Base-by-base conservation (phyloP, 1,284 basidiomycete genomes). In the Lentinus polychrous region DNA sequence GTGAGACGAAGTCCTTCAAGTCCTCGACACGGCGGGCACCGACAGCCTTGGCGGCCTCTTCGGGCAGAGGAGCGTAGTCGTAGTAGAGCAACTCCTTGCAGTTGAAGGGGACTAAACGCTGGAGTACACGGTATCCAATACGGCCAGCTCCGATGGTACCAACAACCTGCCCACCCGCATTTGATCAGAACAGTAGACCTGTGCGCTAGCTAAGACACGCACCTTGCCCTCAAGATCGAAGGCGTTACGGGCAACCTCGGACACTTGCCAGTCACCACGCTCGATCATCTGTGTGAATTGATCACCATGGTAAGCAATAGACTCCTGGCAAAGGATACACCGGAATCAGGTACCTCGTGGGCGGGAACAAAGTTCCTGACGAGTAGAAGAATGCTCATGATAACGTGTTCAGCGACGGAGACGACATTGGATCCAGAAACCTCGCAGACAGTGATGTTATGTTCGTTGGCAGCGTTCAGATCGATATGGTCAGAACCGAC, bases 401-500 rank as follows among this genome's bases (percentile, higher is more conserved):
- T 65, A 49, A 92, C 91, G 66, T 94, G 90, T 69, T 94, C 91
- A 38, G 92, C 91, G 46, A 94, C 91, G n/a, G 89, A 92, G 43
- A 89, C 83, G 58, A 94, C 88, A 62, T 94, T 93, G 33, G 65
- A 67, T 44, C 65, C 65, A 31, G 65, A 60, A 46, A 66, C 65
- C 54, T 66, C 59, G 47, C 62, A 52, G 31, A 64, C 94, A 60
- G 92, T 85, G 60, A 96, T 83, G 55, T 79, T 78, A 58, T 78
- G 75, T 66, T 91, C 79, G 62, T 92, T 91, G 43, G 91, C 90
- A 20, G 88, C 88, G 62, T 94, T 85, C 48, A 96, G 78, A 66
- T 96, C 92, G 60, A 96, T 83, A 69, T 93, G 91, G 71, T 95
- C 94, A 27, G 91, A 94, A 11, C 93, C 93, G 42, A 97, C 93